Base-by-base conservation (phyloP, 495 filamentous ascomycete genomes). In the Trichoderma asperelloides region DNA sequence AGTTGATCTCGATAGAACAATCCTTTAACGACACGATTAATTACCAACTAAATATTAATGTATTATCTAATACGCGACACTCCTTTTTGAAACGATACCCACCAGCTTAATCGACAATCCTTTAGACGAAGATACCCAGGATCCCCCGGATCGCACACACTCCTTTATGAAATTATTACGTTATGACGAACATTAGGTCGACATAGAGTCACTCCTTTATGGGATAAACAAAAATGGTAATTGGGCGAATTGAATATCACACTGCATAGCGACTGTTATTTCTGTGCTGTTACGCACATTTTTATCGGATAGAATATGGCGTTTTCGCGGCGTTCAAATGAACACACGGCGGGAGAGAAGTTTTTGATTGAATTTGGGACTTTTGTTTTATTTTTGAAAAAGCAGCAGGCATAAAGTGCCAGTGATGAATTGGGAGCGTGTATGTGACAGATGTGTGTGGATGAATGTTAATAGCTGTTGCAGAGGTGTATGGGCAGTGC, bases 11-110 rank as follows among this genome's bases (percentile, higher is more conserved):
- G 73, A 78, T 72, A 72, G 74, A 72, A 67, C 60, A 73, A 72
- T 73, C 70, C 78, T 77, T 73, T 74, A 71, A 69, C 67, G 69
- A 69, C 43, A 69, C 28, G 62, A 43, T 45, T 66, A 71, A 69
- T 70, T 28, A 65, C 64, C 41, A 65, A 40, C 64, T 37, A 45
- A 30, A 37, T 41, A 40, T 40, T 45, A 45, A 49, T 65, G 64
- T 65, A 65, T 65, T 47, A 65, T 45, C 39, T 65, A 43, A 45
- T 65, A 65, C 27, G 16, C 41, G 64, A 65, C 64, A 16, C 64
- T 65, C 64, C 64, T 65, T 65, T 33, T 55, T 23, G 49, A 30
- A 63, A 43, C 30, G 41, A 65, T 65, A 65, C 64, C 64, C 64
- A n/a, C 39, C 39, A 65, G 27, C 64, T 65, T 43, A 45, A 65